Evolutionary conservation across 192 early-diverging fungal species (phyloP), one percentile per base, ranked within the genome.

Genomic region (Coemansia brasiliensis): DNA sequence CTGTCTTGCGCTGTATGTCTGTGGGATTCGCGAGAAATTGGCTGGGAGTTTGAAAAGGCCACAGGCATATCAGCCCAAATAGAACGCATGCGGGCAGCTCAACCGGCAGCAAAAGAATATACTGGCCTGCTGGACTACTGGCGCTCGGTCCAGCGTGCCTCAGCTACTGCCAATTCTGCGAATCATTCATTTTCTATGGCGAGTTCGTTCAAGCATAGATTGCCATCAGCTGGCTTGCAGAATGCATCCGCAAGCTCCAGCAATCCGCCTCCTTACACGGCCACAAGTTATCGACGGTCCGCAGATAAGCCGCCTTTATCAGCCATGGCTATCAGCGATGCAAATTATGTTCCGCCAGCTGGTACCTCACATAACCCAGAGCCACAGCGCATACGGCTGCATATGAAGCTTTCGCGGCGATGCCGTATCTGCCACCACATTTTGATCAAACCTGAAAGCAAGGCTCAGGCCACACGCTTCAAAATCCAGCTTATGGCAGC

Each of bases 11-110:
- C 90, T 6, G 83, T 92, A 12, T 98, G 96, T 65, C 84, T 85
- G 26, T 98, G 96, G 96, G 88, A 91, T 64, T 98, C 96, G 25
- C 85, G 88, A 43, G 90, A 92, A 44, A 90, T 94, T 59, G 88
- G 86, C n/a, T 83, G 94, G 83, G 84, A 86, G 27, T 98, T 98
- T 84, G 93, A 94, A 58, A 88, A 93, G 51, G 86, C 94, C 2
- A 96, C 94, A 5, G 93, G 96, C 15, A 83, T 96, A 27, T 90
- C 92, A 82, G 88, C 84, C 20, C 94, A 95, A 73, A 74, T 96
- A 17, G 93, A 94, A 78, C 90, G 87, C 43, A 58, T 83, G 11
- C 90, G 92, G 41, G 88, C 90, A 5, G 80, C 79, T 3, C 75
- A 83, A 32, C 65, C 65, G n/a, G 86, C 88, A 63, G 79, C 84